A percentile compares a stretch with the other conserved stretches of the same genome.
These are phyloP conservation scores for Dacryopinax spathularia DNA, from an alignment of 768 basidiomycete genomes.

Conservation along the genomic window DNA sequence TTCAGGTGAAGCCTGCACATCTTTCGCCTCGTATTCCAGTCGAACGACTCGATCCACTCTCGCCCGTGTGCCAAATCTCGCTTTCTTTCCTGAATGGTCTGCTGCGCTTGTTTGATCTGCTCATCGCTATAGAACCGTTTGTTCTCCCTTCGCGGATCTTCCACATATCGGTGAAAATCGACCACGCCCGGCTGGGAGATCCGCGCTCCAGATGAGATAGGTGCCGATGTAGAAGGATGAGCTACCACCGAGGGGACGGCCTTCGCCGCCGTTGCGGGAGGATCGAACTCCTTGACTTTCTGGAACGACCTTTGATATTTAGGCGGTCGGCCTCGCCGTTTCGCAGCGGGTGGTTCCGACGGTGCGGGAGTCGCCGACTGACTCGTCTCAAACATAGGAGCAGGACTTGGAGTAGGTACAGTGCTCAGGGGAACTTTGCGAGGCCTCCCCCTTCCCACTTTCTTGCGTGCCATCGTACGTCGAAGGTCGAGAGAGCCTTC, in stretches of 20 bases:
- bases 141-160: background rate
- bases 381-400: background rate
- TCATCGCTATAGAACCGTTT: constrained; percentile 2
- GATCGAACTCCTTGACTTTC: background rate
- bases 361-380: background rate
- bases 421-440: background rate
- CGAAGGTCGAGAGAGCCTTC: background rate
- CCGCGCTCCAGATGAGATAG: background rate
- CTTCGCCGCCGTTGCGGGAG: too few species aligned
- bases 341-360: background rate
- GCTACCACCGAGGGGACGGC: background rate
- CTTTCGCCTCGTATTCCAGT: constrained; percentile 1
- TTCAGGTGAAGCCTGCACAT: background rate
- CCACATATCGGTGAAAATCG: background rate
- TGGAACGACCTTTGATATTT: background rate
- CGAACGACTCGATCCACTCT: background rate
- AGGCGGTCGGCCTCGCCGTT: background rate
- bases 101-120: constrained; percentile 24
- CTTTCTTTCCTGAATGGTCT: constrained; percentile 20
- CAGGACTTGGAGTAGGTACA: background rate
- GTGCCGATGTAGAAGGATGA: background rate
- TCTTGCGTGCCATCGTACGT: background rate
- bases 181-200: background rate
- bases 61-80: constrained; percentile 8
- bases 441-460: background rate